Percentiles rank a stretch among this genome's conserved stretches.
These are phyloP conservation scores for Heliamphora pulchella DNA, from an alignment of 179 eudicot species.

Conservation along the genomic window DNA sequence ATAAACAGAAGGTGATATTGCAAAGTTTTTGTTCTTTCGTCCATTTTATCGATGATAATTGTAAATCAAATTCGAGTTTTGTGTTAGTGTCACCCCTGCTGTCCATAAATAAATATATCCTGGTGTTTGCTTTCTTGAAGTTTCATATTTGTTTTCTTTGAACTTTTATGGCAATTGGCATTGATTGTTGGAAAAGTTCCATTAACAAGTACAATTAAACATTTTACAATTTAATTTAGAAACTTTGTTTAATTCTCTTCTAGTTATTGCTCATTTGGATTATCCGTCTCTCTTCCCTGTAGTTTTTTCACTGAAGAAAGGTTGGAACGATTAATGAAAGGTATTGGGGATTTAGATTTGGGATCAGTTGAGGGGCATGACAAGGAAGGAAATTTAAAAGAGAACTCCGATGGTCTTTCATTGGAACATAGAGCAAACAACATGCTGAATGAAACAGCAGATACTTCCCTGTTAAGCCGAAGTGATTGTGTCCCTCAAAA, in stretches of 20 bases:
- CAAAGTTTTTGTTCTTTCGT: background rate
- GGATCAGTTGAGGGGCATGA: slow-evolving; percentile 33
- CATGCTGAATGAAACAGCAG: slow-evolving; percentile 33
- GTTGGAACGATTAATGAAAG: slow-evolving; percentile 67
- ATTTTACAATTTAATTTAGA: background rate
- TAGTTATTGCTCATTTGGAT: slow-evolving; percentile 9
- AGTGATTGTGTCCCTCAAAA: slow-evolving; percentile 30
- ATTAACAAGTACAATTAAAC: background rate
- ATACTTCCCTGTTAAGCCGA: slow-evolving; percentile 35
- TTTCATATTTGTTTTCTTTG: background rate
- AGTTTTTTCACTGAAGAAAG: slow-evolving; percentile 90
- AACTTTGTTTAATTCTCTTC: slow-evolving; percentile 3
- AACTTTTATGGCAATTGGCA: background rate
- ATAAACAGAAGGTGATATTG: background rate
- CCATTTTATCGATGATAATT: background rate
- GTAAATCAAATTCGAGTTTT: background rate
- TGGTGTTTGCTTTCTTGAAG: background rate
- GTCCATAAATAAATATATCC: background rate
- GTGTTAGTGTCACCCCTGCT: background rate
- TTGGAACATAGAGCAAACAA: slow-evolving; percentile 28
- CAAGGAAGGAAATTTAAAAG: slow-evolving; percentile 37
- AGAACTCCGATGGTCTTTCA: slow-evolving; percentile 21
- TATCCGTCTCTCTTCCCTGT: slow-evolving; percentile 17
- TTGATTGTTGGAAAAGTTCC: background rate
- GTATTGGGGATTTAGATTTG: slow-evolving; percentile 42